A percentile compares a stretch with the other conserved stretches of the same genome.
Evolutionary conservation across 768 basidiomycete species (phyloP).

Genomic region (Xanthoconium stramineum): DNA sequence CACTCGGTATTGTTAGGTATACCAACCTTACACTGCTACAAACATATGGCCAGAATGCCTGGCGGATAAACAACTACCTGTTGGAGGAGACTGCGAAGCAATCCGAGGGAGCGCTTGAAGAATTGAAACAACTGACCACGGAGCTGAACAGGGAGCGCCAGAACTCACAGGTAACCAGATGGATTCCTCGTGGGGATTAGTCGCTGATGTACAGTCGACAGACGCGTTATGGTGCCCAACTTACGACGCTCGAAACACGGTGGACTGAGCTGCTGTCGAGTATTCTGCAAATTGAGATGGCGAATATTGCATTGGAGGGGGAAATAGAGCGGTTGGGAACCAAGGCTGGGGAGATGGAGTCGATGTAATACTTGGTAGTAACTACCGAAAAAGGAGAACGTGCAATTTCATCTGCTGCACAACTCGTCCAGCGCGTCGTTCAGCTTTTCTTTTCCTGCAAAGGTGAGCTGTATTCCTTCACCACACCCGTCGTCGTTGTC

Average conservation of each 20-base stretch:
- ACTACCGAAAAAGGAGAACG: slow-evolving; percentile 27
- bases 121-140: slow-evolving; percentile 72
- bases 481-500: not conserved
- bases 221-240: slow-evolving; percentile 75
- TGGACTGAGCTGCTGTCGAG: slow-evolving; percentile 93
- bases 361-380: slow-evolving; percentile 13
- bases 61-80: slow-evolving; percentile 88
- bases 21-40: slow-evolving; percentile 81
- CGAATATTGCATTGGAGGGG: slow-evolving; percentile 81
- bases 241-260: slow-evolving; percentile 76
- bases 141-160: slow-evolving; percentile 88
- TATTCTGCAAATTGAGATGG: slow-evolving; percentile 94
- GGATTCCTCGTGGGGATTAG: not conserved
- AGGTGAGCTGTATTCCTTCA: not conserved
- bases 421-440: slow-evolving; percentile 3
- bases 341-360: slow-evolving; percentile 60
- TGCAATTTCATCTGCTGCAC: slow-evolving; percentile 15
- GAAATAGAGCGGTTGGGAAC: slow-evolving; percentile 65
- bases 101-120: slow-evolving; percentile 69
- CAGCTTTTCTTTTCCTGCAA: not conserved
- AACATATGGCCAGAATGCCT: slow-evolving; percentile 86
- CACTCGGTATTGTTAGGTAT: slow-evolving; percentile 46
- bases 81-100: slow-evolving; percentile 74
- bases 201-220: slow-evolving; percentile 29
- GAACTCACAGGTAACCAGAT: slow-evolving; percentile 63